These are phyloP conservation scores for Neocatenulostroma microsporum DNA, from an alignment of 2,329 filamentous ascomycete species.

Conservation along the genomic window DNA sequence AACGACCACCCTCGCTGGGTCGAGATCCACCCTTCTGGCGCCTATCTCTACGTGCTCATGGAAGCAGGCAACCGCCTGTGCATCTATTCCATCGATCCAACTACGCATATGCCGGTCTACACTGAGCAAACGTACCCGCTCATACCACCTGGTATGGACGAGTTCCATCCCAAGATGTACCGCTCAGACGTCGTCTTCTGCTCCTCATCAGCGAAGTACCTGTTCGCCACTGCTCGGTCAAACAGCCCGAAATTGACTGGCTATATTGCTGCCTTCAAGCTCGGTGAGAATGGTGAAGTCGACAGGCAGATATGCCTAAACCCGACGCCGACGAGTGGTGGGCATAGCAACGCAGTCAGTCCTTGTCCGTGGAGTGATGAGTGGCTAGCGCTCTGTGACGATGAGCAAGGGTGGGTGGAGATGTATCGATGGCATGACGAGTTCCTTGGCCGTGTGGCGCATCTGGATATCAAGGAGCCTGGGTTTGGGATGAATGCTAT, in stretches of 20 bases:
- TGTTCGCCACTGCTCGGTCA: constrained; percentile 77
- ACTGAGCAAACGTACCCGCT: constrained; percentile 69
- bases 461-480: constrained; percentile 71
- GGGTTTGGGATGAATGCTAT: constrained; percentile 96
- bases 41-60: constrained; percentile 80
- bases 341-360: constrained; percentile 80
- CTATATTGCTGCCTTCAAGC: constrained; percentile 72
- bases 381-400: constrained; percentile 83
- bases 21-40: constrained; percentile 68
- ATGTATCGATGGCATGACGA: constrained; percentile 83
- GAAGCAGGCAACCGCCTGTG: constrained; percentile 79
- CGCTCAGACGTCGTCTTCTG: constrained; percentile 77
- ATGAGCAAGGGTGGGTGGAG: constrained; percentile 79
- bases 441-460: constrained; percentile 69
- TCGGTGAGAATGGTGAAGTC: constrained; percentile 59
- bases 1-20: constrained; percentile 83
- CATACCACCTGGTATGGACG: constrained; percentile 62
- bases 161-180: constrained; percentile 57
- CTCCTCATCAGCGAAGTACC: constrained; percentile 60
- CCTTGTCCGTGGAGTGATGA: constrained; percentile 79
- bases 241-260: constrained; percentile 70
- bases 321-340: constrained; percentile 78
- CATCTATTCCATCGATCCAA: constrained; percentile 70
- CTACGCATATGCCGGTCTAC: constrained; percentile 67
- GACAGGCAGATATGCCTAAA: constrained; percentile 72